Conservation (phyloP, 768 basidiomycete species). For the Pleurotus cornucopiae region DNA sequence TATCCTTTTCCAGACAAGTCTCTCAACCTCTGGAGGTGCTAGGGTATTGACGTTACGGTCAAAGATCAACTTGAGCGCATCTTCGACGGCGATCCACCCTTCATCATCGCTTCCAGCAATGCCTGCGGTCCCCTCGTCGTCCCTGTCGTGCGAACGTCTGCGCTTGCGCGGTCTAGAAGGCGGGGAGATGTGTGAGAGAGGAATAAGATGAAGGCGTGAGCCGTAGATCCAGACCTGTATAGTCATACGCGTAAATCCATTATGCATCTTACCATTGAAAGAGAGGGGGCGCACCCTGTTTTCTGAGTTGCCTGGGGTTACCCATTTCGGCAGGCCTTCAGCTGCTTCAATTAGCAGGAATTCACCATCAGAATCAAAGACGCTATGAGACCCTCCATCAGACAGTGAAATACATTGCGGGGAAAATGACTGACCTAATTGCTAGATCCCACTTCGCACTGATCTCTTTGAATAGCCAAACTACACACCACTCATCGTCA, state of each 20-base stretch:
- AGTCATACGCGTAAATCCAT: constrained; percentile 21
- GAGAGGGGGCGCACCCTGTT: constrained; percentile 73
- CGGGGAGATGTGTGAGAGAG: constrained; percentile 70
- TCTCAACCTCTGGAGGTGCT: constrained; percentile 59
- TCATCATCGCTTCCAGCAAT: constrained; percentile 26
- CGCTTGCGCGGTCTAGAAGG: constrained; percentile 44
- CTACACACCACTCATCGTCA: constrained; percentile 97
- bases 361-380: constrained; percentile 91
- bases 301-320: constrained; percentile 84
- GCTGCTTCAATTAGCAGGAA: constrained; percentile 97
- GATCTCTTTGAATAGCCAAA: constrained; percentile 83
- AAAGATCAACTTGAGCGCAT: constrained; percentile 63
- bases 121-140: constrained; percentile 41
- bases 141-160: constrained; percentile 36
- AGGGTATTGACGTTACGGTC: constrained; percentile 49
- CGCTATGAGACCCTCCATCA: constrained; percentile 29
- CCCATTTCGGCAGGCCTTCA: constrained; percentile 83
- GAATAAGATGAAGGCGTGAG: constrained; percentile 82
- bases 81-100: constrained; percentile 50
- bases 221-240: constrained; percentile 87
- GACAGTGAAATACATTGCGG: constrained; percentile 2
- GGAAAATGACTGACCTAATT: constrained; percentile 53
- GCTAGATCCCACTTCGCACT: constrained; percentile 76
- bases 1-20: constrained; percentile 67
- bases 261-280: constrained; percentile 25